Base-by-base conservation (phyloP, 768 basidiomycete species). In the Guyanaporus albipodus region DNA sequence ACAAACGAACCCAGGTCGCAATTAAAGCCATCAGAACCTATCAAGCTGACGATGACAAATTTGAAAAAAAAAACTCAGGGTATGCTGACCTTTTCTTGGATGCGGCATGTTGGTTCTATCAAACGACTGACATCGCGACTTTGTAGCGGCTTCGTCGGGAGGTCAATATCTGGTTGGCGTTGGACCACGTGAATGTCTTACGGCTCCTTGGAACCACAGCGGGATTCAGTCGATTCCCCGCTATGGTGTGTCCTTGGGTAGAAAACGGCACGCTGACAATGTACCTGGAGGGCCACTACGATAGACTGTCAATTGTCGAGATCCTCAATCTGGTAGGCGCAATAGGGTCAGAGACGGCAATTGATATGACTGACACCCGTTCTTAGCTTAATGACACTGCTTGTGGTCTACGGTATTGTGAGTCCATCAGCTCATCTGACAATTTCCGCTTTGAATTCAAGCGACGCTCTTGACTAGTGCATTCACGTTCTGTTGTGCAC, bases 171-270 rank as follows among this genome's bases (percentile, higher is more conserved):
- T 65, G 64, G 64, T 37, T 42, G 11, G 24, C 41, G 32, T 49
- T 64, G 4, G 24, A 34, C 10, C 61, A 67, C 28, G 42, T 37
- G 18, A 66, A 63, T 32, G 42, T 67, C 6, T 38, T 66, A 4
- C 54, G 56, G 0, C 46, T 65, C 22, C 51, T 44, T 17, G 62
- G 64, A 8, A 46, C 52, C 3, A 45, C 47, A 7, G 52, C 36
- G 15, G 60, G 61, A 33, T 66, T 58, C 37, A 59, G 65, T 12
- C 60, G 52, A 9, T 59, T 54, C 27, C 24, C 52, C 4, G 57
- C 64, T 3, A 49, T 63, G 55, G 55, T 67, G 17, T 65, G 44
- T 37, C 63, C 63, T 4, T 61, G 60, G 60, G 42, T 45, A 24
- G 54, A 56, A 2, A 56, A 60, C 8, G 62, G 60, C 11, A 49